Conservation (phyloP, 345 rosid genomes). For the Euphorbia pulcherrima region DNA sequence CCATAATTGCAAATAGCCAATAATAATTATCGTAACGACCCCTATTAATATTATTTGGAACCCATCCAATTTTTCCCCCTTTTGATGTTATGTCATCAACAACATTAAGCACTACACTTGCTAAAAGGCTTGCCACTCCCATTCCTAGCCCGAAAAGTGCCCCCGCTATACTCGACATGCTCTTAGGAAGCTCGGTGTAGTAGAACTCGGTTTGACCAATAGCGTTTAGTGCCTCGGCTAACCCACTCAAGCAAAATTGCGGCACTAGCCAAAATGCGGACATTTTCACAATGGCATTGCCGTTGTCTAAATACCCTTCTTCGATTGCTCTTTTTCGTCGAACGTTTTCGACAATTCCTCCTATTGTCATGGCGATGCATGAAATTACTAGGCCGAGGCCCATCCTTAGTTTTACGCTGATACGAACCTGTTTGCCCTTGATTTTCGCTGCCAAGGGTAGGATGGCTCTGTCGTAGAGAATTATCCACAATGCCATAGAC, state of each 20-base stretch:
- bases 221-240: conserved; percentile 42
- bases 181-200: conserved; percentile 49
- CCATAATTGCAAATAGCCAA: conserved; percentile 39
- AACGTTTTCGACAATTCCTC: conserved; percentile 38
- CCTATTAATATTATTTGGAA: conserved; percentile 38
- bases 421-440: conserved; percentile 26
- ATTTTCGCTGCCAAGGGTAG: conserved; percentile 39
- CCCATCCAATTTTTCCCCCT: conserved; percentile 43
- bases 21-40: conserved; percentile 57
- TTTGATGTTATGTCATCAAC: conserved; percentile 29
- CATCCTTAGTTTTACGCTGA: conserved; percentile 46
- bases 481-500: conserved; percentile 34
- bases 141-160: conserved; percentile 18
- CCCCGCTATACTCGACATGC: conserved; percentile 47
- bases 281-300: conserved; percentile 27
- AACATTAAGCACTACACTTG: conserved; percentile 32
- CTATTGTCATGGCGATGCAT: conserved; percentile 25
- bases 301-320: conserved; percentile 26
- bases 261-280: conserved; percentile 52
- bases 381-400: conserved; percentile 39
- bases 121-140: conserved; percentile 38
- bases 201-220: conserved; percentile 48
- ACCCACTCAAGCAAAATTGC: conserved; percentile 31
- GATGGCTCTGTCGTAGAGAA: conserved; percentile 37
- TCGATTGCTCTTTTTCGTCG: conserved; percentile 29